Conservation (phyloP, 305 asterid species). For the Euphrasia arctica region DNA sequence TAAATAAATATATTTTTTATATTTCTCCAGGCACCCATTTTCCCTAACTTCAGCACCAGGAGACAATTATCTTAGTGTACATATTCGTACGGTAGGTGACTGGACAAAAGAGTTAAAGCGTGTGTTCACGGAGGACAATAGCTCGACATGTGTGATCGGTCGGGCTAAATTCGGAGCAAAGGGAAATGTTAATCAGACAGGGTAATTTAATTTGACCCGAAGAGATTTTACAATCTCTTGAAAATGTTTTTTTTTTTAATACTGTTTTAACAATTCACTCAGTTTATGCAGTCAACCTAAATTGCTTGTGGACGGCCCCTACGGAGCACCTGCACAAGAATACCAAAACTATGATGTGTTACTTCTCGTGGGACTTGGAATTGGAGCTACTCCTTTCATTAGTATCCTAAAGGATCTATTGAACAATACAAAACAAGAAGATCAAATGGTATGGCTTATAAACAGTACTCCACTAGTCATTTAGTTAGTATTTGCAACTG, state of each 20-base stretch:
- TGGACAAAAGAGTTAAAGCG: slow-evolving; percentile 87
- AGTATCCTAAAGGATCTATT: slow-evolving; percentile 84
- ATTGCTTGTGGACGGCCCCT: slow-evolving; percentile 83
- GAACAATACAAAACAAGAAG: slow-evolving; percentile 64
- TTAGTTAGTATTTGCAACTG: not conserved
- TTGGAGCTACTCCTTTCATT: slow-evolving; percentile 92
- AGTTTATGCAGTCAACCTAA: slow-evolving; percentile 59
- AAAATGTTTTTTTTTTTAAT: not conserved
- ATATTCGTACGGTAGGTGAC: slow-evolving; percentile 86
- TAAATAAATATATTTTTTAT: not conserved
- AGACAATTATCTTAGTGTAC: slow-evolving; percentile 79
- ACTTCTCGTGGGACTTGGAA: slow-evolving; percentile 87
- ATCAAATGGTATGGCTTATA: slow-evolving; percentile 44
- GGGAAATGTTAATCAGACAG: slow-evolving; percentile 54
- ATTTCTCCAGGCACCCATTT: slow-evolving; percentile 86
- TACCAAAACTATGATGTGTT: slow-evolving; percentile 77
- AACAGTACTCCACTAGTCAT: not conserved
- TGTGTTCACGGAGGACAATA: slow-evolving; percentile 61
- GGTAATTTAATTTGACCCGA: slow-evolving; percentile 42
- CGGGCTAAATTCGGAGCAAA: slow-evolving; percentile 60
- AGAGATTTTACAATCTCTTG: slow-evolving; percentile 14
- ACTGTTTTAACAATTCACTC: slow-evolving; percentile 7
- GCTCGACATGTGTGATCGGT: slow-evolving; percentile 57
- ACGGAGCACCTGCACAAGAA: slow-evolving; percentile 95
- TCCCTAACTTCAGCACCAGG: slow-evolving; percentile 96